A percentile compares a stretch with the other conserved stretches of the same genome.
phyloP scores from a whole-genome alignment of 331 rosid species.

The Malus hybrid region DNA sequence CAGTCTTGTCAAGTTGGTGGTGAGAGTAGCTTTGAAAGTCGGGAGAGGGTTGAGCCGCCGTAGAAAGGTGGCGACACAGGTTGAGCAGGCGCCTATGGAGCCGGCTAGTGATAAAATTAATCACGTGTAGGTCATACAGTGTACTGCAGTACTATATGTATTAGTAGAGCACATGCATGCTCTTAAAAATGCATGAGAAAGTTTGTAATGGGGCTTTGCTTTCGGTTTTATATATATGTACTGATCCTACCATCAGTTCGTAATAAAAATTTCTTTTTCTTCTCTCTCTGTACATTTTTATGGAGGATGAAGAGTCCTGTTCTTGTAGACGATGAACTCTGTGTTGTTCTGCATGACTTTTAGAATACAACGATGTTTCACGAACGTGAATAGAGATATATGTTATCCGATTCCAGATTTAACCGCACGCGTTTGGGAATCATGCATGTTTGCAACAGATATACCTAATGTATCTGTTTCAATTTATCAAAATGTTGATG shows the following conservation, averaged over 20 bases:
- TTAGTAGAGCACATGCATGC: background rate
- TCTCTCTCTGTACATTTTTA: background rate
- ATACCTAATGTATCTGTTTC: background rate
- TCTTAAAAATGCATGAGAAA: background rate
- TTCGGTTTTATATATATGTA: background rate
- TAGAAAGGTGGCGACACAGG: slow-evolving; percentile 27
- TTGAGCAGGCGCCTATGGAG: slow-evolving; percentile 8
- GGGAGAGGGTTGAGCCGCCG: slow-evolving; percentile 26
- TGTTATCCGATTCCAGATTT: background rate
- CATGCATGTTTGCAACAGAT: background rate
- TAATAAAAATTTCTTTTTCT: background rate
- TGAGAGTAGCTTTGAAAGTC: slow-evolving; percentile 11
- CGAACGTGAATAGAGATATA: background rate
- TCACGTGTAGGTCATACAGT: background rate
- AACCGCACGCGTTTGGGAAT: background rate
- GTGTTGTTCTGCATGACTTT: background rate
- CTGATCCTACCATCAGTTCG: background rate
- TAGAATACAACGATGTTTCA: background rate
- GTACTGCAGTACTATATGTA: background rate
- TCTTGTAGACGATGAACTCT: background rate
- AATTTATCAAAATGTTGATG: background rate
- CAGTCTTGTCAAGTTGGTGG: slow-evolving; percentile 20
- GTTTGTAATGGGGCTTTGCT: background rate
- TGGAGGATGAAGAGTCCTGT: background rate
- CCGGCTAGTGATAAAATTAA: slow-evolving; percentile 1